Conservation (phyloP, 2,329 filamentous ascomycete genomes). For the Sporothrix inflata region DNA sequence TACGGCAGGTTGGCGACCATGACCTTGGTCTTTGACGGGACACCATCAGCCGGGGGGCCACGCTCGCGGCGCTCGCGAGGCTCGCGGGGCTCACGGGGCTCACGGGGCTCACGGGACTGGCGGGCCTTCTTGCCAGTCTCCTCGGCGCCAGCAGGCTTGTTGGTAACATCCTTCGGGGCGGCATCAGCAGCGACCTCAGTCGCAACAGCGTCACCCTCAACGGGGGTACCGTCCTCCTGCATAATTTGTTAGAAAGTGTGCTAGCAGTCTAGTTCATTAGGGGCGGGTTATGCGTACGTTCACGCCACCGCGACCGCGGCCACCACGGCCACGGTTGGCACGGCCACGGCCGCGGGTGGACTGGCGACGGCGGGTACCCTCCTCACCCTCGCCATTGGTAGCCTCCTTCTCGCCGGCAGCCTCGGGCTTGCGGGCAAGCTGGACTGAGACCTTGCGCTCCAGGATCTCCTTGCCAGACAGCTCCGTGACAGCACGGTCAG, state of each 20-base stretch:
- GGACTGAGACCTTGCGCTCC: constrained; percentile 98
- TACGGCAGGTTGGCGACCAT: constrained; percentile 99
- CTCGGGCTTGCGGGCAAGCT: constrained; percentile 97
- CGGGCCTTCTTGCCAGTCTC: constrained; percentile 60
- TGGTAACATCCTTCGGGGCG: constrained; percentile 65
- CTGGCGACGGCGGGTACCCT: constrained; percentile 65
- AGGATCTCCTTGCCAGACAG: constrained; percentile 97
- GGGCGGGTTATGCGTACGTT: constrained; percentile 49
- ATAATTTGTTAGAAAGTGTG: neutral
- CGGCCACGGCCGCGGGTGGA: constrained; percentile 70
- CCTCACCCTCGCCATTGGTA: constrained; percentile 74
- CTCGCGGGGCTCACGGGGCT: constrained; percentile 49
- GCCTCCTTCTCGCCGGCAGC: constrained; percentile 78
- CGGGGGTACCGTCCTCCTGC: constrained; percentile 47
- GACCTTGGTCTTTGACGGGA: constrained; percentile 99
- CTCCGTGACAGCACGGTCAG: constrained; percentile 91
- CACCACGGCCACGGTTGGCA: constrained; percentile 62
- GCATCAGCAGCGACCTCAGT: constrained; percentile 55
- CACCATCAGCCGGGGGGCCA: constrained; percentile 93
- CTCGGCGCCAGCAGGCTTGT: constrained; percentile 57
- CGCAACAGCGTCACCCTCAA: constrained; percentile 53
- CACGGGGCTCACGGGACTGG: constrained; percentile 55
- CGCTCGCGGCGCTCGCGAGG: constrained; percentile 74
- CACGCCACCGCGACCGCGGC: constrained; percentile 70
- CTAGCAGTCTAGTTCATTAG: too few species aligned